These are phyloP conservation scores for Termitomyces bulborhizus DNA, from an alignment of 768 basidiomycete genomes.

Conservation along the genomic window DNA sequence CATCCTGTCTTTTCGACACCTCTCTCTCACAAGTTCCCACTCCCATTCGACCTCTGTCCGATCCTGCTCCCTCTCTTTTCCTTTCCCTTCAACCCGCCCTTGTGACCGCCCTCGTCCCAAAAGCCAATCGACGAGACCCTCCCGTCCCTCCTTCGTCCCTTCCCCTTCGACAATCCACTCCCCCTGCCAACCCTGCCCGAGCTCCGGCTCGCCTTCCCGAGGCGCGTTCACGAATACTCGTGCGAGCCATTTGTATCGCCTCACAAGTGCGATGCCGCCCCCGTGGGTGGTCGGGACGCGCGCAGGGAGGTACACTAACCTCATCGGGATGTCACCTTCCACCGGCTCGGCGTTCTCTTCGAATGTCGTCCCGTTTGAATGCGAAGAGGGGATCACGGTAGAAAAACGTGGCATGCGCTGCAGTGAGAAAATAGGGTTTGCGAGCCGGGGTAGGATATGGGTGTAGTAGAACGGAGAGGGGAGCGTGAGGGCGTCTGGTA, in stretches of 20 bases:
- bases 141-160: constrained; percentile 59
- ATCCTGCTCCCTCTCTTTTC: constrained; percentile 47
- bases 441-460: constrained; percentile 46
- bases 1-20: constrained; percentile 9
- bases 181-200: constrained; percentile 42
- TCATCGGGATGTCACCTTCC: constrained; percentile 25
- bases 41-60: constrained; percentile 8
- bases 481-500: constrained; percentile 52
- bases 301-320: constrained; percentile 37
- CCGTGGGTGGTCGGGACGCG: constrained; percentile 56
- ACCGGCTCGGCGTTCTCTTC: background rate
- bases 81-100: constrained; percentile 59
- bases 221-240: constrained; percentile 47
- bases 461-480: constrained; percentile 75
- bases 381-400: constrained; percentile 29
- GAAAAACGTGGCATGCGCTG: constrained; percentile 27
- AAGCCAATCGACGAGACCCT: constrained; percentile 45
- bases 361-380: background rate
- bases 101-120: constrained; percentile 42
- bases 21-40: constrained; percentile 11
- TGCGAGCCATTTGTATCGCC: constrained; percentile 64
- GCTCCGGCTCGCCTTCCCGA: constrained; percentile 57
- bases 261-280: constrained; percentile 51
- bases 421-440: constrained; percentile 31
- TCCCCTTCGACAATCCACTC: constrained; percentile 13